Evolutionary conservation across 2,329 filamentous ascomycete species (phyloP).

Genomic region (Blastomyces percursus): DNA sequence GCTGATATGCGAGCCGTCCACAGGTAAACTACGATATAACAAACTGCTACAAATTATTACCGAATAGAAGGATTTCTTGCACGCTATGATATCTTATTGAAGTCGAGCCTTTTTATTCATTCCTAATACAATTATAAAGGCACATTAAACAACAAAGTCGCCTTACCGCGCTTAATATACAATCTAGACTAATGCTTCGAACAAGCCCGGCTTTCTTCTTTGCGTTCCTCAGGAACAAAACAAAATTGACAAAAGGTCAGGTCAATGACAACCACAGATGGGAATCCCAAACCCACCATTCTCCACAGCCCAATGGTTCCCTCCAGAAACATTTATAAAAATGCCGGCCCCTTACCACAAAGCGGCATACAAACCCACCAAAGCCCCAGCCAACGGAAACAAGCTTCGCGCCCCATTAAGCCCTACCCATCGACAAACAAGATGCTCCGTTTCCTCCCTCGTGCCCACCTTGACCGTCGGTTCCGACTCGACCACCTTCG

Average conservation of each 20-base stretch:
- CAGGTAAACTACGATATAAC: neutral
- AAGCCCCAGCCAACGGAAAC: neutral
- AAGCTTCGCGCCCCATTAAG: conserved; percentile 2
- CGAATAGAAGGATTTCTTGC: neutral
- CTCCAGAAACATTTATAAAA: neutral
- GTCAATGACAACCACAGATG: neutral
- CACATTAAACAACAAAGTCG: neutral
- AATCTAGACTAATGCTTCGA: neutral
- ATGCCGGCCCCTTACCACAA: neutral
- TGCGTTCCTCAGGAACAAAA: neutral
- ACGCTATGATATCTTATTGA: neutral
- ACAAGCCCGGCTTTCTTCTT: neutral
- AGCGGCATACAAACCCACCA: conserved; percentile 1
- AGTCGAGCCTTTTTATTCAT: neutral
- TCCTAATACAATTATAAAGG: neutral
- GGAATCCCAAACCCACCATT: neutral
- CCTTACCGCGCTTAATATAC: neutral
- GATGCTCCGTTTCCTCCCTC: conserved; percentile 15
- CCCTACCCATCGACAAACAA: neutral
- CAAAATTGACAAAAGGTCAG: neutral
- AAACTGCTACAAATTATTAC: neutral
- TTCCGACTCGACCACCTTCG: conserved; percentile 19
- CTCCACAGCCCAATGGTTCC: neutral
- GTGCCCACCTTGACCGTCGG: conserved; percentile 15
- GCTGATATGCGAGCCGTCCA: neutral